phyloP scores from a whole-genome alignment of 2,329 filamentous ascomycete genomes.

The Pseudogymnoascus verrucosus region DNA sequence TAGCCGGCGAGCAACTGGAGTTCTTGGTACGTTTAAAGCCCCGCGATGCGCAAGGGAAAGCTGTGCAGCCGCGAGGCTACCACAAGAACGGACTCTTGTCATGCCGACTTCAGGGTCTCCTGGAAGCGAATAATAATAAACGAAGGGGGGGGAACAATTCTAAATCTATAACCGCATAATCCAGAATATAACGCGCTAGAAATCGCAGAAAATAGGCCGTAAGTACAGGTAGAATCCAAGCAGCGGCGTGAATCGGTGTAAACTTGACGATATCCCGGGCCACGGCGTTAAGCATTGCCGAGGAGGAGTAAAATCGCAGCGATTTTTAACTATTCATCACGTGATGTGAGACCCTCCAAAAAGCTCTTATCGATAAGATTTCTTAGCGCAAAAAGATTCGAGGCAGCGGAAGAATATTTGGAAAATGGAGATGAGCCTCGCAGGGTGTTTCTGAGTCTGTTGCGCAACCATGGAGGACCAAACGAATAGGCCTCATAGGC shows the following conservation, averaged over 20 bases:
- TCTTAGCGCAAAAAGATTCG: constrained; percentile 7
- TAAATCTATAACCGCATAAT: constrained; percentile 2
- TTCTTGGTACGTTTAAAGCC: neutral
- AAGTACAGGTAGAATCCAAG: neutral
- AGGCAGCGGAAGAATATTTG: constrained; percentile 6
- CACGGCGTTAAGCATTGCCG: constrained; percentile 1
- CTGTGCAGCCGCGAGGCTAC: constrained; percentile 1
- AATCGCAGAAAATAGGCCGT: neutral
- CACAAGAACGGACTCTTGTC: constrained; percentile 2
- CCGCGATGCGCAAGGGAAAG: neutral
- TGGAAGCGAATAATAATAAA: neutral
- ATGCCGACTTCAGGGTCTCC: neutral
- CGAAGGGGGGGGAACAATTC: neutral
- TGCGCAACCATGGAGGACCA: constrained; percentile 65
- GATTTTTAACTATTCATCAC: neutral
- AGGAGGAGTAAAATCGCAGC: neutral
- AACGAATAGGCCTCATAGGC: constrained; percentile 75
- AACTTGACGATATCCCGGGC: neutral
- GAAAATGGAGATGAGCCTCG: constrained; percentile 7
- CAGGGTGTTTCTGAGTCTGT: constrained; percentile 7
- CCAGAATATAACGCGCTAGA: neutral
- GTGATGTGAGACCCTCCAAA: neutral
- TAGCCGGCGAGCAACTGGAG: neutral
- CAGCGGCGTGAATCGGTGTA: neutral
- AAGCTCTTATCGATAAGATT: constrained; percentile 9